Base-by-base conservation (phyloP, 2,329 filamentous ascomycete species). In the Aspergillus clavatus region DNA sequence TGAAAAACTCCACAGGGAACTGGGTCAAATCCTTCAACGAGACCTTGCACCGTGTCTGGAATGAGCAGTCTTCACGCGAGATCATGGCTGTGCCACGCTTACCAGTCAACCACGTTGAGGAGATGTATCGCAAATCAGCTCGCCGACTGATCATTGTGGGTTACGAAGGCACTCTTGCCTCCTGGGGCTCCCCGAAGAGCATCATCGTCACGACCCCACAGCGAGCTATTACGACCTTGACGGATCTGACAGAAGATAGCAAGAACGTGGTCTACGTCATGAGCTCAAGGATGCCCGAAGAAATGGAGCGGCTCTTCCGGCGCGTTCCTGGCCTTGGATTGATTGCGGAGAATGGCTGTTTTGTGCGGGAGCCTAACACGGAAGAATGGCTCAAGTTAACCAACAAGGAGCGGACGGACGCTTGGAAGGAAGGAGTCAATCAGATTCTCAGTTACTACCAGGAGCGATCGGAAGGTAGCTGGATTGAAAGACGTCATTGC, bases 331-430 rank as follows among this genome's bases (percentile, higher is more conserved):
- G 86, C 48, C 73, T 96, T 3, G 93, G 93, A 2, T 75, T 97
- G 4, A 94, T 97, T 53, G 91, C 91, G 0, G 91, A 97, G 70
- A 96, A 95, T 54, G 91, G 91, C 2, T 95, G 88, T 64, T 97
- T 94, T 69, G 73, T 96, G 46, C 87, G 86, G 56, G 80, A 87
- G 52, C 81, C 80, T 37, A 79, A 82, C 16, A 76, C 74, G 12
- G 77, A 80, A 19, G 76, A 79, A 27, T 97, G 93, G 93, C 80
- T 78, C 2, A 82, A 85, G 51, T 84, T 95, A 69, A 83, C 85
- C 2, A 83, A 95, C 61, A 75, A 80, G 1, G 75, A 80, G 2
- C 79, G 84, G 56, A 85, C 88, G 48, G 72, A 76, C 21, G 75
- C 77, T 3, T 97, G 91, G 91, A 95, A 95, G 67, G 76, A 83